Conservation (phyloP, 2,329 filamentous ascomycete genomes). For the Arthrobotrys entomopaga region DNA sequence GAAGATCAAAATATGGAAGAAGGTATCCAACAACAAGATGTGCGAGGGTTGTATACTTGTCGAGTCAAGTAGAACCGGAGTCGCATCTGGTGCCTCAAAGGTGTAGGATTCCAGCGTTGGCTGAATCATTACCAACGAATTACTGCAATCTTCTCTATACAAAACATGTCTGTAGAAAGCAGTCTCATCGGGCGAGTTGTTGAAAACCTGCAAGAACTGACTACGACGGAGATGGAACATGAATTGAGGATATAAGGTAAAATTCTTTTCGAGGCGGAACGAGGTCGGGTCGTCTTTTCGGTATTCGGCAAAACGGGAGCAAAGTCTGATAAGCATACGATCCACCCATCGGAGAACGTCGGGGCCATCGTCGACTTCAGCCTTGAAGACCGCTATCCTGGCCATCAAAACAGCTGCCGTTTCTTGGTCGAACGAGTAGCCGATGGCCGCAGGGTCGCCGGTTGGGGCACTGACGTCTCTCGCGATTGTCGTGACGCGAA, state of each 20-base stretch:
- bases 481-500: conserved; percentile 92
- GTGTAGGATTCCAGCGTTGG: conserved; percentile 97
- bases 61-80: conserved; percentile 94
- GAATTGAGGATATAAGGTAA: conserved; percentile 97
- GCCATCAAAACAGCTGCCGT: conserved; percentile 98
- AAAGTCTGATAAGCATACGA: conserved; percentile 95
- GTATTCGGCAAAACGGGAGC: conserved; percentile 96
- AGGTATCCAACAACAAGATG: conserved; percentile 92
- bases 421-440: conserved; percentile 98
- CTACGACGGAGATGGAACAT: conserved; percentile 99
- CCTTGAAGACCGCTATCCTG: conserved; percentile 98
- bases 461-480: conserved; percentile 80
- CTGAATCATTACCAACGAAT: conserved; percentile 98
- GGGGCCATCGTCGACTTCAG: conserved; percentile 97
- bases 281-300: conserved; percentile 97
- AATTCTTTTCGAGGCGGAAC: conserved; percentile 97
- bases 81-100: conserved; percentile 84
- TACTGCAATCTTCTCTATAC: conserved; percentile 95
- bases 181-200: conserved; percentile 98
- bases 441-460: conserved; percentile 85
- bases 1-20: conserved; percentile 99
- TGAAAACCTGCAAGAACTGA: conserved; percentile 98
- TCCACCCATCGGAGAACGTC: conserved; percentile 98
- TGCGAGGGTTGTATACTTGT: conserved; percentile 95
- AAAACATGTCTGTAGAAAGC: conserved; percentile 98